Conservation (phyloP, 1,139 yeast genomes). For the Kodamaea derodonti region DNA sequence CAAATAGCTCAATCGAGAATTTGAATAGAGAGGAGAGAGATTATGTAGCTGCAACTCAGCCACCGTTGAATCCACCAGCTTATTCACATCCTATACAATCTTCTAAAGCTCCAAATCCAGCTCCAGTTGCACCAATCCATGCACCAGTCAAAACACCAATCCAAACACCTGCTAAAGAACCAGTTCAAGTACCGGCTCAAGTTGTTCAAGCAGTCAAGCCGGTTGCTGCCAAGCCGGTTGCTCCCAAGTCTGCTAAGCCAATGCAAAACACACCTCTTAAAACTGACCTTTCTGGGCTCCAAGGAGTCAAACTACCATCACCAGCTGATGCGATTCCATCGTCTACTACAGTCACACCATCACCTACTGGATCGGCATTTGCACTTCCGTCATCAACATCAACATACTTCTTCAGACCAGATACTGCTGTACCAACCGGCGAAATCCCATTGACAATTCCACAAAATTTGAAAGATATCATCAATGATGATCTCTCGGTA, state of each 20-base stretch:
- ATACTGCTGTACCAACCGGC: constrained; percentile 2
- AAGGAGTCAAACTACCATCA: background rate
- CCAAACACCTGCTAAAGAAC: background rate
- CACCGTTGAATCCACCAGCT: background rate
- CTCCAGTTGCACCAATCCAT: background rate
- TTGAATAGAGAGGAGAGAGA: background rate
- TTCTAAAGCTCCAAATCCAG: too few species aligned
- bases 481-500: constrained; percentile 37
- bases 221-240: background rate
- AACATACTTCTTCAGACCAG: constrained; percentile 36
- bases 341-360: background rate
- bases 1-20: constrained; percentile 10
- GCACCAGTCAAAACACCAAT: background rate
- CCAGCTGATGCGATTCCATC: background rate
- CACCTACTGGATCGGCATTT: constrained; percentile 26
- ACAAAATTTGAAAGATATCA: constrained; percentile 32
- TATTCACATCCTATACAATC: too few species aligned
- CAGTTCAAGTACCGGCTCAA: background rate
- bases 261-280: background rate
- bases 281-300: background rate
- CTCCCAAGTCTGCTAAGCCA: background rate
- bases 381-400: constrained; percentile 47
- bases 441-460: constrained; percentile 27
- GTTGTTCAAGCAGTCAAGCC: background rate
- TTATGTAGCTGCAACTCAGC: background rate